Conservation (phyloP, 2,329 filamentous ascomycete genomes). For the Stylonectria norvegica region DNA sequence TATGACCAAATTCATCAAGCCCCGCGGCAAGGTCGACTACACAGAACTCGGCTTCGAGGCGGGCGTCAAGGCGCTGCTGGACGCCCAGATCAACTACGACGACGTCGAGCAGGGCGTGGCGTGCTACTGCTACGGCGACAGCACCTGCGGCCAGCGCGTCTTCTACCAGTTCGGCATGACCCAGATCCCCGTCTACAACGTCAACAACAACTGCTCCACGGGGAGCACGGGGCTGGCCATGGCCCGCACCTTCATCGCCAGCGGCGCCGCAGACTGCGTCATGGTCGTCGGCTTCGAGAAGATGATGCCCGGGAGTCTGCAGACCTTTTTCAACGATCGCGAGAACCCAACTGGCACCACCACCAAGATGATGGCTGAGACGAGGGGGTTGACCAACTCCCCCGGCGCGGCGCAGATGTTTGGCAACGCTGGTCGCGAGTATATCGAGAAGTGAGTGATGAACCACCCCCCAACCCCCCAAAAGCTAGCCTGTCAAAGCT, state of each 20-base stretch:
- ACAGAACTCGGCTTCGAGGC: conserved; percentile 92
- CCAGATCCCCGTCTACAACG: conserved; percentile 92
- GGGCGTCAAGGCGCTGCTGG: conserved; percentile 79
- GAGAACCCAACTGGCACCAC: conserved; percentile 74
- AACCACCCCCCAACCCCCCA: neutral
- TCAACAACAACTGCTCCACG: conserved; percentile 98
- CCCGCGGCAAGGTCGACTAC: conserved; percentile 89
- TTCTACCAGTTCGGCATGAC: conserved; percentile 99
- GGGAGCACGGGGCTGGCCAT: conserved; percentile 89
- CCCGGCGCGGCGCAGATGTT: conserved; percentile 91
- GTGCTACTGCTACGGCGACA: conserved; percentile 98
- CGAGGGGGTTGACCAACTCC: conserved; percentile 74
- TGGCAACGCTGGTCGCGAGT: conserved; percentile 88
- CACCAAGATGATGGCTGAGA: conserved; percentile 75
- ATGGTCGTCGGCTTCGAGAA: conserved; percentile 96
- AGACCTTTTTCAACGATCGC: conserved; percentile 80
- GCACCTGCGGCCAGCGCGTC: conserved; percentile 89
- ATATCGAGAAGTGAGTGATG: conserved; percentile 76
- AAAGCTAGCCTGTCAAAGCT: no score
- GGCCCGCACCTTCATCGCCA: conserved; percentile 72
- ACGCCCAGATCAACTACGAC: conserved; percentile 91
- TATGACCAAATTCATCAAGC: conserved; percentile 99
- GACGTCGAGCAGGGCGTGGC: conserved; percentile 92
- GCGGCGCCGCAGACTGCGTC: conserved; percentile 81
- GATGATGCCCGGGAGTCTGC: conserved; percentile 89